Base-by-base conservation (phyloP, 78 protist species). In the Chrysochromulina parva region DNA sequence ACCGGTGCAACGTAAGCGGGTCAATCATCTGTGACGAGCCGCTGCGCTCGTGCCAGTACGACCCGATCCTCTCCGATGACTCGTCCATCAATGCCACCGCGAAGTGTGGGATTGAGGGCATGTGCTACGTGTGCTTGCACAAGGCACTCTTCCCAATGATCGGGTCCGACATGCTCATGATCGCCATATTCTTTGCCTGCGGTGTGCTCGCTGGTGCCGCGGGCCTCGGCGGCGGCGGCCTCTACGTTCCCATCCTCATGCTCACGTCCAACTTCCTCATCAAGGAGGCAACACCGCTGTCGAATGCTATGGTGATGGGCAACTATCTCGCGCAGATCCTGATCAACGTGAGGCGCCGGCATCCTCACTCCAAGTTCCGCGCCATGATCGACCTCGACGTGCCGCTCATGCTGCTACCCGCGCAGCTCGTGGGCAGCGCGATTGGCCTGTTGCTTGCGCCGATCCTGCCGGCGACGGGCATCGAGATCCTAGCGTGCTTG, bases 201-300 rank as follows among this genome's bases (percentile, higher is more conserved):
- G 60, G 86, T 14, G 47, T 22, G 4, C 86, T 78, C n/a, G 60
- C 48, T 19, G 86, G 86, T 4, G 60, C 86, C 5, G 47, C 86
- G 0, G 86, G 86, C 6, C 20, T 78, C 47, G 86, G 86, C 48
- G 86, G 86, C 62, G 86, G 86, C 38, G 86, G 86, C 0, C 60
- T 78, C 62, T 53, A 78, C 17, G 86, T 78, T 13, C 86, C 86
- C 19, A 28, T 78, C 50, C 60, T 78, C 24, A 16, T 78, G 60
- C 0, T 78, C 47, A 48, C 11, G 50, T 0, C 14, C 24, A 14
- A 10, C 48, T 26, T 78, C 19, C 48, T 22, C 20, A 24, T 78
- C 6, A 47, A 78, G 86, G 62, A 53, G 13, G 86, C 86, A 19
- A 47, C 53, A 0, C 47, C 19, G 1, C 3, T 78, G 48, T 78